phyloP scores from a whole-genome alignment of 2,329 filamentous ascomycete genomes.

The Trichophyton benhamiae region DNA sequence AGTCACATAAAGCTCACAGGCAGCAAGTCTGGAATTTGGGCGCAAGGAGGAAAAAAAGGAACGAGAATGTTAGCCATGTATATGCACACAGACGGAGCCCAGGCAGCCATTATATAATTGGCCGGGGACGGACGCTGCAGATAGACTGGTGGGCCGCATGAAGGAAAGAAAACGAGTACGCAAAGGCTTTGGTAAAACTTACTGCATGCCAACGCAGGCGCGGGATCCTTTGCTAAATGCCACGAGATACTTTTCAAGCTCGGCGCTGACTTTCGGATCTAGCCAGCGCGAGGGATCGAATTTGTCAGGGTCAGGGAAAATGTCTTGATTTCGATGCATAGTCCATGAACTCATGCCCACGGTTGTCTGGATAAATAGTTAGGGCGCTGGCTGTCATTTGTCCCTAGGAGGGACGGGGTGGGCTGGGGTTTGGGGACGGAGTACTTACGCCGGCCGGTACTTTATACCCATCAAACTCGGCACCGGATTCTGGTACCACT shows the following conservation, averaged over 20 bases:
- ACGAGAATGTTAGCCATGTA: neutral
- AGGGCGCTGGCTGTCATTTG: neutral
- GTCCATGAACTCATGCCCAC: conserved; percentile 9
- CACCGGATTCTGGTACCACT: conserved; percentile 22
- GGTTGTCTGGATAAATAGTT: conserved; percentile 2
- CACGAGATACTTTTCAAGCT: conserved; percentile 20
- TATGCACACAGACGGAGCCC: neutral
- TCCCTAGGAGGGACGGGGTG: too few species aligned
- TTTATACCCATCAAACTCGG: conserved; percentile 22
- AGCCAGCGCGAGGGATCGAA: conserved; percentile 12
- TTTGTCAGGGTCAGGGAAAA: conserved; percentile 9
- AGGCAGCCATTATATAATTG: neutral
- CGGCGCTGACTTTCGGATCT: conserved; percentile 6
- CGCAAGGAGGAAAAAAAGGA: neutral
- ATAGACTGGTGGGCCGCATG: neutral
- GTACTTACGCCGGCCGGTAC: conserved; percentile 21
- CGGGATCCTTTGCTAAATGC: conserved; percentile 17
- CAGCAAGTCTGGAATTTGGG: conserved; percentile 11
- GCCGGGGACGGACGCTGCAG: neutral
- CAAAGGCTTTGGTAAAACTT: conserved; percentile 4
- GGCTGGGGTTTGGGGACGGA: neutral
- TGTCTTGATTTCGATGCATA: conserved; percentile 9
- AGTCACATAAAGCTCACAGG: conserved; percentile 11
- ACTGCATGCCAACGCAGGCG: conserved; percentile 17
- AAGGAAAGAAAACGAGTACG: neutral